A percentile compares a stretch with the other conserved stretches of the same genome.
Evolutionary conservation across 2,329 filamentous ascomycete genomes (phyloP).

Genomic region (Berkeleyomyces rouxiae): DNA sequence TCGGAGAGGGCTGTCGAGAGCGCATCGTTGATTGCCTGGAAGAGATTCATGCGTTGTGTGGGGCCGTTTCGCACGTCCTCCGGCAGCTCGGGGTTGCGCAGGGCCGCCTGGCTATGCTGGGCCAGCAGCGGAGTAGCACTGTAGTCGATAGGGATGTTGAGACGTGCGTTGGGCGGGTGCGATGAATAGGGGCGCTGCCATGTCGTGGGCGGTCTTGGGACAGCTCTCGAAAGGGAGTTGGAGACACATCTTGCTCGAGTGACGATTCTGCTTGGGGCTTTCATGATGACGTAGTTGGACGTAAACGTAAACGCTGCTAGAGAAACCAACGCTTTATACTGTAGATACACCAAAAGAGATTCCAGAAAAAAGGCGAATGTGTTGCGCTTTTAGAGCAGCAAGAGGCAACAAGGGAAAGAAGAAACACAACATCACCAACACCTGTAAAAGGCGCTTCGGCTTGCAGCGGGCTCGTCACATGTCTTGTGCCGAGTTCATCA

Average conservation of each 20-base stretch:
- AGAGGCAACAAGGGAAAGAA: neutral
- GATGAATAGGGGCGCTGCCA: slow-evolving; percentile 30
- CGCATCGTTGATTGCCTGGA: slow-evolving; percentile 84
- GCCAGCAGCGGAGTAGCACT: slow-evolving; percentile 63
- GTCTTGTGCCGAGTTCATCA: slow-evolving; percentile 6
- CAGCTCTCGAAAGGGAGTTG: neutral
- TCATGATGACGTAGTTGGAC: neutral
- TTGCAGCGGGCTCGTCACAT: slow-evolving; percentile 8
- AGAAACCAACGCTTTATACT: neutral
- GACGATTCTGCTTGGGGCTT: neutral
- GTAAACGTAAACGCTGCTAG: neutral
- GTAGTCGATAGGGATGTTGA: slow-evolving; percentile 84
- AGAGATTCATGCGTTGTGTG: slow-evolving; percentile 81
- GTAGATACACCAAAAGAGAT: neutral
- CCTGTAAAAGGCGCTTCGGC: neutral
- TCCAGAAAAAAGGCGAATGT: neutral
- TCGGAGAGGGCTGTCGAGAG: slow-evolving; percentile 64
- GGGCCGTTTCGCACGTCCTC: slow-evolving; percentile 45
- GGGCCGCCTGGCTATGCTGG: slow-evolving; percentile 57
- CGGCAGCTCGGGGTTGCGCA: slow-evolving; percentile 56
- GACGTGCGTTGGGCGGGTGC: slow-evolving; percentile 40
- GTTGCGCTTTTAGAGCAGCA: neutral
- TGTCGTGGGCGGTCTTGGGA: neutral
- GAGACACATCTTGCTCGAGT: neutral
- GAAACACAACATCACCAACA: neutral